Evolutionary conservation across 1,284 basidiomycete species (phyloP).

Genomic region (Pascua sp.): DNA sequence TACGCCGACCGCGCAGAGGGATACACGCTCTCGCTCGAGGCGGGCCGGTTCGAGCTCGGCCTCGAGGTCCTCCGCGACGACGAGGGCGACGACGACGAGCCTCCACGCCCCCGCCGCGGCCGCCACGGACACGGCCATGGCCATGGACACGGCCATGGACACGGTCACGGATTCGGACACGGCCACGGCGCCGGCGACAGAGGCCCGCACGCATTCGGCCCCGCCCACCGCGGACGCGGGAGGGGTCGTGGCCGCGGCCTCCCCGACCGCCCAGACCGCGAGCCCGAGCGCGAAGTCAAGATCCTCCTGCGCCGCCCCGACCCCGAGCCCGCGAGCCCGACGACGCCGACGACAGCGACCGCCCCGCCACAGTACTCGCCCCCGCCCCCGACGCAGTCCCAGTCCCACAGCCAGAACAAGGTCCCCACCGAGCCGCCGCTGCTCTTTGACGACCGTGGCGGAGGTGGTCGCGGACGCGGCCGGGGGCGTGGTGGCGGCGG

Average conservation of each 20-base stretch:
- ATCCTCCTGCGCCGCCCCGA: slow-evolving; percentile 40
- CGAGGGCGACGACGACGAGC: slow-evolving; percentile 30
- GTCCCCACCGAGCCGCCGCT: background rate
- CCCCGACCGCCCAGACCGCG: slow-evolving; percentile 10
- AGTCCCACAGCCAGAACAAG: background rate
- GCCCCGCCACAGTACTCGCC: background rate
- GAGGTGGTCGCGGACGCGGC: slow-evolving; percentile 4
- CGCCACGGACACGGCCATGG: slow-evolving; percentile 2
- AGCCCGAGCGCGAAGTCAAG: slow-evolving; percentile 34
- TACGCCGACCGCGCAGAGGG: slow-evolving; percentile 40
- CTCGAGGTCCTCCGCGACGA: slow-evolving; percentile 43
- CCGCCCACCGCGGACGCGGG: slow-evolving; percentile 11
- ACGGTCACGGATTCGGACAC: slow-evolving; percentile 6
- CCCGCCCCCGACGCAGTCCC: background rate
- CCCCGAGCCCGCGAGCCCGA: background rate
- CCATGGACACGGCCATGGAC: slow-evolving; percentile 5
- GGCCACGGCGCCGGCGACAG: slow-evolving; percentile 3
- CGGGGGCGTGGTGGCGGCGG: slow-evolving; percentile 13
- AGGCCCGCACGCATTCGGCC: slow-evolving; percentile 5
- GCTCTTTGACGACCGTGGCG: slow-evolving; percentile 1
- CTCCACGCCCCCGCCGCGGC: slow-evolving; percentile 6
- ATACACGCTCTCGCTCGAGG: slow-evolving; percentile 39
- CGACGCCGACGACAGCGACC: background rate
- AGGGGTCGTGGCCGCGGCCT: slow-evolving; percentile 9
- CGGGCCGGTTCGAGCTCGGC: slow-evolving; percentile 39